Percentiles rank a stretch among this genome's conserved stretches.
phyloP scores from a whole-genome alignment of 2,329 filamentous ascomycete genomes.

The Diaporthe citrichinensis region DNA sequence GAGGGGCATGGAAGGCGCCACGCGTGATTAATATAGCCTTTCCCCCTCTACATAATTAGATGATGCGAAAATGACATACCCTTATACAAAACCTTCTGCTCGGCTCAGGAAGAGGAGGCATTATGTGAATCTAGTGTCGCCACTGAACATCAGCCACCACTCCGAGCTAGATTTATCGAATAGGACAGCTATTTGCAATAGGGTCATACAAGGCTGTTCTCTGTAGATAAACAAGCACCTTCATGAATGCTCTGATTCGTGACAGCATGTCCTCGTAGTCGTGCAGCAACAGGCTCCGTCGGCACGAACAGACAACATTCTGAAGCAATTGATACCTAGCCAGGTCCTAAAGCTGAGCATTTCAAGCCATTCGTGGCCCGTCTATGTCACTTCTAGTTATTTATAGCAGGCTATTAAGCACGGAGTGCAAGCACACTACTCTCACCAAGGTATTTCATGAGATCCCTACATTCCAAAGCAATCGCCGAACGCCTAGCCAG shows the following conservation, averaged over 20 bases:
- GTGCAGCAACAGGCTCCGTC: no score
- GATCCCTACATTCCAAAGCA: background rate
- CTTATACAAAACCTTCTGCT: background rate
- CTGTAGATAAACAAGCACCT: no score
- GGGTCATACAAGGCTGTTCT: no score
- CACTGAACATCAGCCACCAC: no score
- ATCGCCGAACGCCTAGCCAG: conserved; percentile 13
- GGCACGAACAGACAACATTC: no score
- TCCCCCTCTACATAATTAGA: background rate
- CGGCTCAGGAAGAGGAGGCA: background rate
- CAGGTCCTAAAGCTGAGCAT: no score
- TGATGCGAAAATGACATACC: background rate
- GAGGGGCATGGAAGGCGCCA: background rate
- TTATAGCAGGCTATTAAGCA: background rate
- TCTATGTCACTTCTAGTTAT: conserved; percentile 6
- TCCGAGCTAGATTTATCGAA: no score
- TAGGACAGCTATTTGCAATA: no score
- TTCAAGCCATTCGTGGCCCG: background rate
- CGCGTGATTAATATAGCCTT: background rate
- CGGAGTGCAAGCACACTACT: background rate
- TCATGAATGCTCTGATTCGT: background rate
- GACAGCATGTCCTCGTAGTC: background rate
- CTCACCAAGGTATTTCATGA: background rate
- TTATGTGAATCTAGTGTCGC: background rate
- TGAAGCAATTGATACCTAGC: background rate